Evolutionary conservation across 768 basidiomycete species (phyloP).

Genomic region (Pulveroboletus sp.): DNA sequence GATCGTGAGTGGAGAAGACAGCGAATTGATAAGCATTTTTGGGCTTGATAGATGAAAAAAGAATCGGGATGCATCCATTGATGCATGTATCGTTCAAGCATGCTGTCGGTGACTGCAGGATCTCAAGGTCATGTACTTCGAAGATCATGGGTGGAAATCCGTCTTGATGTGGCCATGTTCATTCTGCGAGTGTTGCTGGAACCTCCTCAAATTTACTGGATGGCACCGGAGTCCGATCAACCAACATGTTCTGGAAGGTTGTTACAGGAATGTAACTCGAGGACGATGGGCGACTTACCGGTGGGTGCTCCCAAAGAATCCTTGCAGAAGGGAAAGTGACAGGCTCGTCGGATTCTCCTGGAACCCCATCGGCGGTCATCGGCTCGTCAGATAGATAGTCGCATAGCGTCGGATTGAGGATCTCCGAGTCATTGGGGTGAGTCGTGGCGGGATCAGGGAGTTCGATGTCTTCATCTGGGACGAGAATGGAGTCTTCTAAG

Average conservation of each 20-base stretch:
- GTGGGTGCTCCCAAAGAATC: too few relatives aligned
- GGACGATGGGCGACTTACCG: too few relatives aligned
- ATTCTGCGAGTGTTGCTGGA: too few relatives aligned
- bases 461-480: background rate
- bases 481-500: background rate
- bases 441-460: too few relatives aligned
- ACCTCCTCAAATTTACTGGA: too few relatives aligned
- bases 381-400: too few relatives aligned
- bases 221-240: background rate
- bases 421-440: too few relatives aligned
- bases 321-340: too few relatives aligned
- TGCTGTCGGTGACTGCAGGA: slow-evolving; percentile 2
- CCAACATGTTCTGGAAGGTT: background rate
- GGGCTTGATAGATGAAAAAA: background rate
- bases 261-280: too few relatives aligned
- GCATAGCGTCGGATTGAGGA: too few relatives aligned
- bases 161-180: background rate
- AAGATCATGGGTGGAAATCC: slow-evolving; percentile 5
- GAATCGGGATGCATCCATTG: slow-evolving; percentile 12
- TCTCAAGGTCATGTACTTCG: slow-evolving; percentile 1
- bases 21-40: background rate
- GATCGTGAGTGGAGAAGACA: slow-evolving; percentile 9
- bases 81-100: slow-evolving; percentile 14
- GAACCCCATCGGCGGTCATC: too few relatives aligned
- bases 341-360: too few relatives aligned